A percentile compares a stretch with the other conserved stretches of the same genome.
Conservation (phyloP, 2,329 filamentous ascomycete species). For the Alternaria ethzedia region DNA sequence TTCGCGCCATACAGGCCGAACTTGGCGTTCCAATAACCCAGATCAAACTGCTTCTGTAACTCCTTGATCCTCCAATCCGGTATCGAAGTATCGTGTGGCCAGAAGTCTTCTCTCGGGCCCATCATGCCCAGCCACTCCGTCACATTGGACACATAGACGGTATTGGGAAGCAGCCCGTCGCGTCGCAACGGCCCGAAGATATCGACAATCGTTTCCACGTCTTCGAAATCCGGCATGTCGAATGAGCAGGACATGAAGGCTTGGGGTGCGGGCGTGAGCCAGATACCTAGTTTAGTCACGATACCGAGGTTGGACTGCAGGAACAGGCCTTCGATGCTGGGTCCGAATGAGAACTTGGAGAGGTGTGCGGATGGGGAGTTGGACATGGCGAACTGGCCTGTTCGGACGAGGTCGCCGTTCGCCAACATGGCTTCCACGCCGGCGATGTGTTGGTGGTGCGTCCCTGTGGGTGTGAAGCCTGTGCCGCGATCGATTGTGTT, state of each 20-base stretch:
- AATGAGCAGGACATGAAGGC: slow-evolving; percentile 57
- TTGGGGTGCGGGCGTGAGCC: slow-evolving; percentile 47
- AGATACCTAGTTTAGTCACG: slow-evolving; percentile 51
- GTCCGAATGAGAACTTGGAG: slow-evolving; percentile 48
- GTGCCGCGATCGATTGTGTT: slow-evolving; percentile 52
- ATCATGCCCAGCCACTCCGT: slow-evolving; percentile 56
- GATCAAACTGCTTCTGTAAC: slow-evolving; percentile 50
- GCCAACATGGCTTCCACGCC: slow-evolving; percentile 49
- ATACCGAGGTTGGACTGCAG: slow-evolving; percentile 61
- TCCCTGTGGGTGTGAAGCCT: slow-evolving; percentile 50
- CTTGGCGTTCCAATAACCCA: slow-evolving; percentile 55
- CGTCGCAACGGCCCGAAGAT: slow-evolving; percentile 54
- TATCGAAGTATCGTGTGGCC: slow-evolving; percentile 53
- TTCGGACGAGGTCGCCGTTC: slow-evolving; percentile 42
- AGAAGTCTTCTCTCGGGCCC: slow-evolving; percentile 53
- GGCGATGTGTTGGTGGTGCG: slow-evolving; percentile 47
- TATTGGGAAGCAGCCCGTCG: slow-evolving; percentile 52
- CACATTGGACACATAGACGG: slow-evolving; percentile 55
- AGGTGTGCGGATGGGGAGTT: slow-evolving; percentile 50
- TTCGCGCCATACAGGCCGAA: slow-evolving; percentile 55
- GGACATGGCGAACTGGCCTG: slow-evolving; percentile 51
- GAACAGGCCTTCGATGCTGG: slow-evolving; percentile 55
- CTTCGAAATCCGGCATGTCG: slow-evolving; percentile 55
- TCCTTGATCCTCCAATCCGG: slow-evolving; percentile 56
- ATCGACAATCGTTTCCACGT: slow-evolving; percentile 55